A percentile compares a stretch with the other conserved stretches of the same genome.
phyloP scores from a whole-genome alignment of 208 protist genomes.

The Herpetomonas tarakana region DNA sequence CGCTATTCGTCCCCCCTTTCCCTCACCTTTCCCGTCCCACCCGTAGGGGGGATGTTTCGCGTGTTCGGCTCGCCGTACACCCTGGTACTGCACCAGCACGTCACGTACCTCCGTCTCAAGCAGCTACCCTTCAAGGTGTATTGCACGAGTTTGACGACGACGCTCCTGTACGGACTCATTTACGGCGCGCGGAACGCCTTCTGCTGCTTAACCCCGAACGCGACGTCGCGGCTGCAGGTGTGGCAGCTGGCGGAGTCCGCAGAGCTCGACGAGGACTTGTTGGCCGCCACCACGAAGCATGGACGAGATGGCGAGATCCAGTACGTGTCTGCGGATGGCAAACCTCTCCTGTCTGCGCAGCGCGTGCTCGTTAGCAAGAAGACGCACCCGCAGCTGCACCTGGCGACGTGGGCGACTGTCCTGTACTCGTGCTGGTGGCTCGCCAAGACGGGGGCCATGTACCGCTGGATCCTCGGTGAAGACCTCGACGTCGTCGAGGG shows the following conservation, averaged over 20 bases:
- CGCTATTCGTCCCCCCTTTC: too few relatives aligned
- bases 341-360: conserved; percentile 12
- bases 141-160: conserved; percentile 75
- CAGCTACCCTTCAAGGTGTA: conserved; percentile 79
- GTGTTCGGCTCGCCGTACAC: conserved; percentile 83
- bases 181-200: conserved; percentile 63
- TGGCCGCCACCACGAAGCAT: conserved; percentile 11
- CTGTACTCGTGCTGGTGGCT: conserved; percentile 87
- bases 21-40: too few relatives aligned
- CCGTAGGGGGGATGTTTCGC: conserved; percentile 55
- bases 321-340: conserved; percentile 3
- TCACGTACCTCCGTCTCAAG: conserved; percentile 82
- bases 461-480: conserved; percentile 67
- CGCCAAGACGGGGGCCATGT: conserved; percentile 64
- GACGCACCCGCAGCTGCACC: conserved; percentile 73
- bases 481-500: conserved; percentile 56
- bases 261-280: conserved; percentile 42
- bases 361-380: conserved; percentile 41
- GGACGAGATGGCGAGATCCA: conserved; percentile 5
- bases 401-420: conserved; percentile 60
- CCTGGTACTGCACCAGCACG: conserved; percentile 66
- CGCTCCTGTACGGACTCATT: conserved; percentile 58
- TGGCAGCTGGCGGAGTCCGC: conserved; percentile 74
- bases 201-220: conserved; percentile 53
- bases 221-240: conserved; percentile 48